A percentile compares a stretch with the other conserved stretches of the same genome.
Conservation (phyloP, 2,329 filamentous ascomycete genomes). For the Chrysoporthe deuterocubensis region DNA sequence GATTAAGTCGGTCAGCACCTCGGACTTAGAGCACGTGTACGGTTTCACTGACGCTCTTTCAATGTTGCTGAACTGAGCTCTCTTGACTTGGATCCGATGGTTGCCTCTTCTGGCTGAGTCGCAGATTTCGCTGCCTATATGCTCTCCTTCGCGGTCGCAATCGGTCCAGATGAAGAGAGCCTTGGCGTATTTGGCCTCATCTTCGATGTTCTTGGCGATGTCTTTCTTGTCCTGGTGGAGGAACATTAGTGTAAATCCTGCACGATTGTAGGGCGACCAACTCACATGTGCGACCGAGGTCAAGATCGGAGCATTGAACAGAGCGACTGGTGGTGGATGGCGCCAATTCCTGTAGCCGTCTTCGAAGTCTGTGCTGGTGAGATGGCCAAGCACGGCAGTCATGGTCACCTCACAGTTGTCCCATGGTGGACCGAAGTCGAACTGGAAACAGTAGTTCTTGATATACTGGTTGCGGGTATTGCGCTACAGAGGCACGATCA, state of each 20-base stretch:
- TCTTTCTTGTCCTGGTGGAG: constrained; percentile 69
- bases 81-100: constrained; percentile 73
- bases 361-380: constrained; percentile 80
- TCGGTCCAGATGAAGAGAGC: constrained; percentile 97
- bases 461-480: constrained; percentile 75
- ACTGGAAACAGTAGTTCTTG: constrained; percentile 94
- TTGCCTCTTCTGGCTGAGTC: constrained; percentile 79
- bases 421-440: constrained; percentile 82
- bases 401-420: constrained; percentile 85
- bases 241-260: constrained; percentile 27
- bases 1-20: constrained; percentile 23
- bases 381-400: constrained; percentile 90
- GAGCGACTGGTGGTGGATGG: constrained; percentile 73
- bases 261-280: constrained; percentile 2
- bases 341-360: constrained; percentile 77
- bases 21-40: too few relatives aligned
- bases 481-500: constrained; percentile 52
- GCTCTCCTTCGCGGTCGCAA: constrained; percentile 95
- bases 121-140: constrained; percentile 91
- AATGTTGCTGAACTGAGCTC: constrained; percentile 94
- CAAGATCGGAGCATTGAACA: constrained; percentile 82
- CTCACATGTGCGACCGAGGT: constrained; percentile 69
- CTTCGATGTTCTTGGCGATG: constrained; percentile 83
- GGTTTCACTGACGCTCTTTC: constrained; percentile 73
- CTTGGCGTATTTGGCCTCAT: constrained; percentile 72